Base-by-base conservation (phyloP, 768 basidiomycete species). In the Hypholoma sublateritium region DNA sequence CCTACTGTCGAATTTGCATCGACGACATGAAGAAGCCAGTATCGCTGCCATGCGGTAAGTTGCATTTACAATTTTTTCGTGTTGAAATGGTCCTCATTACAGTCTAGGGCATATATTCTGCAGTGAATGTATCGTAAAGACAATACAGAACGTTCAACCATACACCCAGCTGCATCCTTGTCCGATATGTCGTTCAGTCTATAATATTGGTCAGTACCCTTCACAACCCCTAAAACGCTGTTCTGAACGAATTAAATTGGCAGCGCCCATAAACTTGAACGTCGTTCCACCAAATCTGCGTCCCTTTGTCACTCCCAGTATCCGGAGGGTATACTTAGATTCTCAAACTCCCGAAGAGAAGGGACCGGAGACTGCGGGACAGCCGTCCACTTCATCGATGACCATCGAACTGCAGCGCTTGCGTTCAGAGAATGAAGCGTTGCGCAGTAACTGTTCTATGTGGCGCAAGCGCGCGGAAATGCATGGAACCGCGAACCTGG, bases 81-180 rank as follows among this genome's bases (percentile, higher is more conserved):
- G 34, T 24, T 41, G 41, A 14, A 53, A 50, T 45, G 53, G 11
- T 28, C 28, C 41, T 54, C 34, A 41, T 52, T 35, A n/a, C 24
- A 5, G 17, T 56, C 43, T 44, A 74, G 87, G 87, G 13, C 87
- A 89, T 62, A 72, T 88, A 39, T 87, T 86, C 66, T 88, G 87
- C 68, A 74, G 78, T 53, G 74, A 78, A 44, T 89, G 87, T 60
- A 76, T 88, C 35, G 67, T 75, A n/a, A 74, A 73, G 47, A 72
- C 79, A 5, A 74, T 84, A 12, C 74, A 78, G 53, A 74, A 78
- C n/a, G 71, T 80, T 14, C 77, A 75, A 42, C 75, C 80, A 1
- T 76, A 72, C 53, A 74, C 76, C 50, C 74, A 72, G 53, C 72
- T 75, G 35, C 85, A 81, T 58, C 73, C 70, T 50, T 88, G 87